These are phyloP conservation scores for Paulownia fortunei DNA, from an alignment of 257 asterid genomes.

Conservation along the genomic window DNA sequence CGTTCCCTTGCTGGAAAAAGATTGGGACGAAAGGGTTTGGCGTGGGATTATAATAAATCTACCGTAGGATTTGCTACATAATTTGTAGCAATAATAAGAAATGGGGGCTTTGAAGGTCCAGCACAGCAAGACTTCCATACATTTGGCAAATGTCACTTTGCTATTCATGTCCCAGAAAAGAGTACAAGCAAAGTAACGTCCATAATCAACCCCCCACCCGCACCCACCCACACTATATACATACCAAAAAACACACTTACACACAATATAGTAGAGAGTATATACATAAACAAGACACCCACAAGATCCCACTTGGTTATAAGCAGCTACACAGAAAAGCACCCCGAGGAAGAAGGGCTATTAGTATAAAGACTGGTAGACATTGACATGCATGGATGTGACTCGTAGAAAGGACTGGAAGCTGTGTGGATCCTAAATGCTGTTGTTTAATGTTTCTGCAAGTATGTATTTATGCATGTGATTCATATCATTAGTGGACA, in stretches of 20 bases:
- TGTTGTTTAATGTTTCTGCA: slow-evolving; percentile 21
- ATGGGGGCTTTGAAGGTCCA: background rate
- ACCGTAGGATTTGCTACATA: background rate
- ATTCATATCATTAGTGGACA: slow-evolving; percentile 16
- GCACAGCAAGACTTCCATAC: slow-evolving; percentile 14
- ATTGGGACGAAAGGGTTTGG: background rate
- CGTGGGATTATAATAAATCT: background rate
- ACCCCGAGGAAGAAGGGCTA: slow-evolving; percentile 1
- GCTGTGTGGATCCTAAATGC: slow-evolving; percentile 14
- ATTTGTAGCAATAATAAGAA: background rate
- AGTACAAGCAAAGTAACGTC: background rate
- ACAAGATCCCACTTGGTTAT: background rate
- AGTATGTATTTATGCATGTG: slow-evolving; percentile 3
- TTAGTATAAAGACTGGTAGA: background rate
- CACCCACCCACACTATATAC: no score
- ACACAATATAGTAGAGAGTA: background rate
- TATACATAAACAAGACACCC: background rate
- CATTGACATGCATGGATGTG: slow-evolving; percentile 33
- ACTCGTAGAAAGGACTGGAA: slow-evolving; percentile 21
- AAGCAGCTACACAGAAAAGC: slow-evolving; percentile 8
- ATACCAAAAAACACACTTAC: background rate
- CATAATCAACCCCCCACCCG: background rate
- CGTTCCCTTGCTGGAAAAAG: slow-evolving; percentile 18
- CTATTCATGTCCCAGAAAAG: background rate
- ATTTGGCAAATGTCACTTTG: background rate